Conservation (phyloP, 2,329 filamentous ascomycete genomes). For the Volutella citrinella region DNA sequence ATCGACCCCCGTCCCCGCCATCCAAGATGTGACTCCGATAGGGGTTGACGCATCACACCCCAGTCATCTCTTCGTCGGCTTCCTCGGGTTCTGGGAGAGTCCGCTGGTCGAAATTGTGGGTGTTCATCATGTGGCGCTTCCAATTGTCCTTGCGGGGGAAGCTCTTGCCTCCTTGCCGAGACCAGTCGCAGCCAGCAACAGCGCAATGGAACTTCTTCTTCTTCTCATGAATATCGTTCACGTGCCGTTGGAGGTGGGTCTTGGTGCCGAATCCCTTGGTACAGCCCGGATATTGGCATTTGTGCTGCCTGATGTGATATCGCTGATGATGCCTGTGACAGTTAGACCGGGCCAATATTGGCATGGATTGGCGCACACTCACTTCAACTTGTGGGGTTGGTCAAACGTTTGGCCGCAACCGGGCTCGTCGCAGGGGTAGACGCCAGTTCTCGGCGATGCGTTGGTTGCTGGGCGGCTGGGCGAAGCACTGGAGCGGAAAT, state of each 20-base stretch:
- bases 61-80: slow-evolving; percentile 33
- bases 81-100: slow-evolving; percentile 41
- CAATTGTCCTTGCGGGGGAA: slow-evolving; percentile 63
- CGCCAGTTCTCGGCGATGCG: slow-evolving; percentile 27
- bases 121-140: slow-evolving; percentile 61
- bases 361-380: slow-evolving; percentile 18
- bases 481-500: slow-evolving; percentile 36
- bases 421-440: slow-evolving; percentile 34
- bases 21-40: not conserved
- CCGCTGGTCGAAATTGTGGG: slow-evolving; percentile 45
- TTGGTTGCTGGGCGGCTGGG: slow-evolving; percentile 26
- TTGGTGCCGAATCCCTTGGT: slow-evolving; percentile 59
- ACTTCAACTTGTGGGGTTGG: slow-evolving; percentile 60
- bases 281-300: slow-evolving; percentile 51
- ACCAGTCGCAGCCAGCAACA: slow-evolving; percentile 52
- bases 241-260: slow-evolving; percentile 59
- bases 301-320: slow-evolving; percentile 59
- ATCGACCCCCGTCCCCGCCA: not conserved
- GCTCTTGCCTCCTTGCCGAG: slow-evolving; percentile 53
- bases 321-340: slow-evolving; percentile 53
- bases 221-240: slow-evolving; percentile 61
- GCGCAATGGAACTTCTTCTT: slow-evolving; percentile 59
- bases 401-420: slow-evolving; percentile 46
- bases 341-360: slow-evolving; percentile 1
- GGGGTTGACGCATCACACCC: slow-evolving; percentile 20